phyloP scores from a whole-genome alignment of 306 rosid genomes.

The Begonia masoniana region DNA sequence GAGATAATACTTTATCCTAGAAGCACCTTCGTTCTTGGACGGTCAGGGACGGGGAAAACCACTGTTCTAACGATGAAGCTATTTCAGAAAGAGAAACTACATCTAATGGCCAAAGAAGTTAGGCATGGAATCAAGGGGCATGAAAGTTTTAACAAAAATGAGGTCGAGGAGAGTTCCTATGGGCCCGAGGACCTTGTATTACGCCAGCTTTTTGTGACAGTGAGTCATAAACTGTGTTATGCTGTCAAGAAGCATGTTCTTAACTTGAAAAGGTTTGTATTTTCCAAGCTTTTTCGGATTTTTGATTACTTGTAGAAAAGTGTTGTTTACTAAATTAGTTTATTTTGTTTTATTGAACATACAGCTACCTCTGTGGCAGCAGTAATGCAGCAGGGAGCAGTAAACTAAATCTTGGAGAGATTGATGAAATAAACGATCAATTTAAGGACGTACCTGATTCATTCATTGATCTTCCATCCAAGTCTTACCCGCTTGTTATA shows the following conservation, averaged over 20 bases:
- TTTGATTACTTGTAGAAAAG: neutral
- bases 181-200: constrained; percentile 12
- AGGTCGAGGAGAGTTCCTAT: constrained; percentile 8
- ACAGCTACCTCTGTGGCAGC: constrained; percentile 34
- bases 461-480: constrained; percentile 30
- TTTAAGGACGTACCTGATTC: constrained; percentile 47
- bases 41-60: constrained; percentile 91
- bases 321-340: neutral
- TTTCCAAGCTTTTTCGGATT: no score
- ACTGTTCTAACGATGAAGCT: constrained; percentile 72
- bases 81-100: constrained; percentile 37
- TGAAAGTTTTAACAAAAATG: constrained; percentile 7
- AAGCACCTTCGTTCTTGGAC: constrained; percentile 62
- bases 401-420: constrained; percentile 20
- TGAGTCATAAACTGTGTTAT: constrained; percentile 63
- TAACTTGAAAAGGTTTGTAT: constrained; percentile 46
- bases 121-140: constrained; percentile 1
- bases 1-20: constrained; percentile 39
- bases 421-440: constrained; percentile 30
- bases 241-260: constrained; percentile 55
- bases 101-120: constrained; percentile 24
- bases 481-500: constrained; percentile 60
- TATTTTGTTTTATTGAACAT: constrained; percentile 1
- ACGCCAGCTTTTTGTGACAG: constrained; percentile 65
- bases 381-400: constrained; percentile 8